Percentiles rank a stretch among this genome's conserved stretches.
Conservation (phyloP, 1,284 basidiomycete species). For the Golubevia sp. region DNA sequence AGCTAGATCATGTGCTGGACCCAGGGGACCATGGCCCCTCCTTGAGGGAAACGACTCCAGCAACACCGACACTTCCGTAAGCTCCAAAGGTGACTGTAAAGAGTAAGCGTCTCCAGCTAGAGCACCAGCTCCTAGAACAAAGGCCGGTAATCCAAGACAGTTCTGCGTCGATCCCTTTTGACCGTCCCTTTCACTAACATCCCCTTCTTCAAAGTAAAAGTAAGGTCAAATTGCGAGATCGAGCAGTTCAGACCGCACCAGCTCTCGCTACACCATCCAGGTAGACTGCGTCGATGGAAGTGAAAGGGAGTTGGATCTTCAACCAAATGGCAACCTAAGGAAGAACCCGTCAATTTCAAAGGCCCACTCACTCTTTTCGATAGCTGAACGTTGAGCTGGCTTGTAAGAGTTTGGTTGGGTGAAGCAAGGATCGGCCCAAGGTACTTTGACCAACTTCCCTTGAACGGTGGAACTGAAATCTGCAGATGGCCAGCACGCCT, state of each 20-base stretch:
- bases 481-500: slow-evolving; percentile 13
- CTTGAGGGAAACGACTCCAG: slow-evolving; percentile 14
- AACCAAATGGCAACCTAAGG: too few species aligned
- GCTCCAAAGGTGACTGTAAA: slow-evolving; percentile 68
- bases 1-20: slow-evolving; percentile 14
- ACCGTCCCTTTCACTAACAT: too few species aligned
- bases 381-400: too few species aligned
- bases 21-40: slow-evolving; percentile 19
- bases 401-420: too few species aligned
- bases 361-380: too few species aligned
- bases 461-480: slow-evolving; percentile 11
- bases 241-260: slow-evolving; percentile 7
- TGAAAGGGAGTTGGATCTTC: background rate
- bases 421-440: slow-evolving; percentile 5
- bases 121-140: slow-evolving; percentile 67
- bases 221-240: slow-evolving; percentile 11
- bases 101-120: slow-evolving; percentile 65
- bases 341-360: too few species aligned
- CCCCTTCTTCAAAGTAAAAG: slow-evolving; percentile 4
- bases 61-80: slow-evolving; percentile 49
- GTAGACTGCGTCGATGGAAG: slow-evolving; percentile 5
- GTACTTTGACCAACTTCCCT: slow-evolving; percentile 8
- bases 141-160: slow-evolving; percentile 63
- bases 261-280: slow-evolving; percentile 3
- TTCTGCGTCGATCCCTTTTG: too few species aligned